Evolutionary conservation across 306 rosid genomes (phyloP).

Genomic region (Spatholobus suberectus): DNA sequence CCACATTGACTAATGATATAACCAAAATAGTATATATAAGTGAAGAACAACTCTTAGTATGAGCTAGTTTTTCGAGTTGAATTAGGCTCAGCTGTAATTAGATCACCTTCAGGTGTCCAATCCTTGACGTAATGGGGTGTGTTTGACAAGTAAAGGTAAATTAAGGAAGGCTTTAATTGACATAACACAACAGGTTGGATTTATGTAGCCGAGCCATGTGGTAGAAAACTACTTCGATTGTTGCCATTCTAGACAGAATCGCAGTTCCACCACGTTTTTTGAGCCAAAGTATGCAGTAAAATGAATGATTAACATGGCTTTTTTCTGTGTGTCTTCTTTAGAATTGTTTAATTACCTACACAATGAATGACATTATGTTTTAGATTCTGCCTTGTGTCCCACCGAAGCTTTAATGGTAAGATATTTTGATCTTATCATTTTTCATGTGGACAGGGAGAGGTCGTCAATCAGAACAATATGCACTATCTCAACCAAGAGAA

Average conservation of each 20-base stretch:
- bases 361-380: constrained; percentile 46
- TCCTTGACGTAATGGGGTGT: no score
- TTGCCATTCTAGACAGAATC: not conserved
- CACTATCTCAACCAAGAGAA: constrained; percentile 50
- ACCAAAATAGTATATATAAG: no score
- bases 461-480: constrained; percentile 45
- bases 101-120: no score
- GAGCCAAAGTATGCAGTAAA: constrained; percentile 24
- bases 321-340: constrained; percentile 12
- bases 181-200: not conserved
- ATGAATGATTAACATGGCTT: constrained; percentile 38
- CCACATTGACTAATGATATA: no score
- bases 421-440: constrained; percentile 46
- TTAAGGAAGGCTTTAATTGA: not conserved
- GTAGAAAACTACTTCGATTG: not conserved
- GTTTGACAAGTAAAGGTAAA: not conserved
- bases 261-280: constrained; percentile 26
- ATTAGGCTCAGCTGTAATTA: no score
- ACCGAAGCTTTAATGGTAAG: constrained; percentile 43
- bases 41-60: no score
- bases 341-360: constrained; percentile 38
- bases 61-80: no score
- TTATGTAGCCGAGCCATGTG: not conserved
- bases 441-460: constrained; percentile 48
- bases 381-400: constrained; percentile 56